Percentiles rank a stretch among this genome's conserved stretches.
These are phyloP conservation scores for Calonectria fujianensis DNA, from an alignment of 2,329 filamentous ascomycete species.

Conservation along the genomic window DNA sequence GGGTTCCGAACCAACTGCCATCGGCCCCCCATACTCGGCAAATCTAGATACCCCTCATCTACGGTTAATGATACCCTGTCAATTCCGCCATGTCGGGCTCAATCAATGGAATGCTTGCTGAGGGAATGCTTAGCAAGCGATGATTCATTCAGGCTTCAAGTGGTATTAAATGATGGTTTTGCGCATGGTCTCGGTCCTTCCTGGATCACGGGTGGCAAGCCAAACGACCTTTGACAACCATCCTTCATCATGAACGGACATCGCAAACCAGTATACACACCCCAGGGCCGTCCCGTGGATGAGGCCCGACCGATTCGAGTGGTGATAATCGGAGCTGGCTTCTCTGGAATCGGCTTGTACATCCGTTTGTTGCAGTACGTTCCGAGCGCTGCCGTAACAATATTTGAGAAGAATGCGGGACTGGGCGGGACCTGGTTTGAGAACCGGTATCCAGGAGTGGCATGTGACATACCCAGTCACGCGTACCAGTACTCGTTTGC, in stretches of 20 bases:
- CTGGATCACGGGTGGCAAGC: neutral
- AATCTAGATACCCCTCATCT: neutral
- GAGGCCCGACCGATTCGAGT: neutral
- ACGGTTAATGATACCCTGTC: neutral
- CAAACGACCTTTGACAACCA: neutral
- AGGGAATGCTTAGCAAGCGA: neutral
- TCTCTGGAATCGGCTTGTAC: constrained; percentile 8
- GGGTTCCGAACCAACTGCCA: neutral
- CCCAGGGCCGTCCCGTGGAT: neutral
- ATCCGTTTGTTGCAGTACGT: constrained; percentile 8
- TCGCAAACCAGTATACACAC: neutral
- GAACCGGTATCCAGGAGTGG: constrained; percentile 15
- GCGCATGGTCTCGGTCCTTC: neutral
- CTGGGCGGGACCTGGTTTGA: constrained; percentile 14
- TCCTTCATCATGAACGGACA: constrained; percentile 4
- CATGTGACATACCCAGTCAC: constrained; percentile 10
- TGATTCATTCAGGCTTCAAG: neutral
- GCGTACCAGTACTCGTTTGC: constrained; percentile 13
- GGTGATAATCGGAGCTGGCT: constrained; percentile 12
- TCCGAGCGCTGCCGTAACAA: neutral
- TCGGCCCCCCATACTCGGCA: neutral
- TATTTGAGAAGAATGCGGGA: neutral
- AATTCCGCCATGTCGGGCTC: neutral
- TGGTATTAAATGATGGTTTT: neutral
- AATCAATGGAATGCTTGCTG: neutral